Base-by-base conservation (phyloP, 257 asterid genomes). In the Thymus mandschuricus region DNA sequence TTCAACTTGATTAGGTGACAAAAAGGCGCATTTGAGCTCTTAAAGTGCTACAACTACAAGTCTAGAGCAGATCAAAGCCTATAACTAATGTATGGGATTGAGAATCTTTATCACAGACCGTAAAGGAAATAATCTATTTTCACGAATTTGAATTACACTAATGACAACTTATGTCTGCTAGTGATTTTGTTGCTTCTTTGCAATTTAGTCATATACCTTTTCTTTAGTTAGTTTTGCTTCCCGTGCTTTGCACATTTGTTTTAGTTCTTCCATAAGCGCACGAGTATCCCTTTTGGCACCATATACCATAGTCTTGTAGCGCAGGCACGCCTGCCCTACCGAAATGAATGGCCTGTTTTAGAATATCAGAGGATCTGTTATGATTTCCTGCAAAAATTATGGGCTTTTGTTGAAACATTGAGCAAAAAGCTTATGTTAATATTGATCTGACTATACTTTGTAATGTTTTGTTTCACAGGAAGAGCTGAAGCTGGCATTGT, bases 401-500 rank as follows among this genome's bases (percentile, higher is more conserved):
- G 21, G 21, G 21, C 21, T 21, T 21, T 21, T 21, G 21, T 21
- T 21, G 21, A 21, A 21, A 0, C 21, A 21, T 21, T 21, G 21
- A 21, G 21, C 21, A 21, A 21, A 21, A 21, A 21, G 21, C 51
- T 61, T 41, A 7, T 4, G 35, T 10, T 60, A 9, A 41, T 21
- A 27, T 21, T 41, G 15, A 28, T 5, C 21, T 1, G 48, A 27
- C 66, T 40, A 21, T 15, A 60, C 31, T 55, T 46, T 44, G 50
- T 50, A 44, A 30, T 50, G 28, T 29, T 84, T 60, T 56, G 48
- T 51, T 44, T 78, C 44, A 57, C 33, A 92, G 98, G 98, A 90
- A 81, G 97, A 92, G 83, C 90, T 92, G 79, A 88, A 83, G 81
- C 85, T 90, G 74, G 97, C 98, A 64, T 71, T 92, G 74, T 85